A percentile compares a stretch with the other conserved stretches of the same genome.
Evolutionary conservation across 2,329 filamentous ascomycete genomes (phyloP).

Genomic region (Colletotrichum karsti): DNA sequence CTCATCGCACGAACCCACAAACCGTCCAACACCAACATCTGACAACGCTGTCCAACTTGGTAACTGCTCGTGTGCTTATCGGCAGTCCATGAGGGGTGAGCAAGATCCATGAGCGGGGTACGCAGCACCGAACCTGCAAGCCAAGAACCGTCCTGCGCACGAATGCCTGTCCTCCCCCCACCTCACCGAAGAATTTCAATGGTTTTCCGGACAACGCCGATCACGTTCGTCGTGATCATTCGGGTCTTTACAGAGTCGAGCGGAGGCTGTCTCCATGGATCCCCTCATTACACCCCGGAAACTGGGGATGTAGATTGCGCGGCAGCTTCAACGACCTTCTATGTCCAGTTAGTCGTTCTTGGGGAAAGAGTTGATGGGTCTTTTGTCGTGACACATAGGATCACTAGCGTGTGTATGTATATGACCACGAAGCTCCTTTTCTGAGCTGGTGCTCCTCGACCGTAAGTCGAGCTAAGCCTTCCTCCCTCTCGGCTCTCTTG

Average conservation of each 20-base stretch:
- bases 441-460: too few species aligned
- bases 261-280: neutral
- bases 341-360: constrained; percentile 11
- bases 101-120: constrained; percentile 14
- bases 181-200: neutral
- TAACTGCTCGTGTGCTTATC: constrained; percentile 26
- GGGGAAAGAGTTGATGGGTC: neutral
- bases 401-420: neutral
- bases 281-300: neutral
- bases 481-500: neutral
- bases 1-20: neutral
- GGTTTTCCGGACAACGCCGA: constrained; percentile 8
- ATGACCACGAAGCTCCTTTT: neutral
- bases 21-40: neutral
- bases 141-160: constrained; percentile 14
- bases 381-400: neutral
- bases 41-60: too few species aligned
- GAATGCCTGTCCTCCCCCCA: constrained; percentile 14
- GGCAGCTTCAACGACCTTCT: constrained; percentile 13
- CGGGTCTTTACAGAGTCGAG: neutral
- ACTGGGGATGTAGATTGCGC: neutral
- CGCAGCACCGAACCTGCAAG: constrained; percentile 22
- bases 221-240: constrained; percentile 3
- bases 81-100: constrained; percentile 4
- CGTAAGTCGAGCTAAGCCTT: neutral